Conservation (phyloP, 352 stramenopile species). For the Blastocystis sp. region DNA sequence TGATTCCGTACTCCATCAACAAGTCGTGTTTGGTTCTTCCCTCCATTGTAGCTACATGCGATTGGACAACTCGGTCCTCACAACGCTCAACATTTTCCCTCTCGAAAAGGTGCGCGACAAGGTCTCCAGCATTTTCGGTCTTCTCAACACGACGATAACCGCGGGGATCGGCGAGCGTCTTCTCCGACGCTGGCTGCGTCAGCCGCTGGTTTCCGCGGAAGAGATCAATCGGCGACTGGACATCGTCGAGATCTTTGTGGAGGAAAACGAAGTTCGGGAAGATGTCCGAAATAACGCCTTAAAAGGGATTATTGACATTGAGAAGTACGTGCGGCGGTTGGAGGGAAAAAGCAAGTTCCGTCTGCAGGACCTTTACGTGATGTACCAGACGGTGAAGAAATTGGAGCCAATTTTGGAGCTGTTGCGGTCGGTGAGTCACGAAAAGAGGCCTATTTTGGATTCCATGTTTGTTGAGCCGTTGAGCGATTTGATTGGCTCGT, state of each 20-base stretch:
- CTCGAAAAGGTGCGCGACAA: slow-evolving; percentile 62
- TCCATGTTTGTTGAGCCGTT: neutral
- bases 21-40: neutral
- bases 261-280: slow-evolving; percentile 73
- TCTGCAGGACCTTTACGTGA: slow-evolving; percentile 45
- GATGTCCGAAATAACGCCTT: slow-evolving; percentile 62
- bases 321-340: slow-evolving; percentile 53
- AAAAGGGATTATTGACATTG: slow-evolving; percentile 61
- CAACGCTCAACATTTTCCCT: slow-evolving; percentile 80
- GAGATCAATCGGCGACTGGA: slow-evolving; percentile 77
- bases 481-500: neutral
- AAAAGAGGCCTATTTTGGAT: neutral
- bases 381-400: slow-evolving; percentile 34
- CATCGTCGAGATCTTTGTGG: slow-evolving; percentile 78
- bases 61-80: slow-evolving; percentile 78
- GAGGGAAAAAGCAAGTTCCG: neutral
- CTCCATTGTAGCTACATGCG: slow-evolving; percentile 68
- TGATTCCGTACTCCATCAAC: slow-evolving; percentile 58
- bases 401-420: slow-evolving; percentile 13
- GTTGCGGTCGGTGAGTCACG: neutral
- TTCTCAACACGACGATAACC: slow-evolving; percentile 35
- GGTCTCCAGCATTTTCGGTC: slow-evolving; percentile 57
- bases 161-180: slow-evolving; percentile 61
- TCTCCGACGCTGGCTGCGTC: slow-evolving; percentile 88
- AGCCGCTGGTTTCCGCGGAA: slow-evolving; percentile 79